These are phyloP conservation scores for Fragosphaeria purpurea DNA, from an alignment of 2,329 filamentous ascomycete genomes.

Conservation along the genomic window DNA sequence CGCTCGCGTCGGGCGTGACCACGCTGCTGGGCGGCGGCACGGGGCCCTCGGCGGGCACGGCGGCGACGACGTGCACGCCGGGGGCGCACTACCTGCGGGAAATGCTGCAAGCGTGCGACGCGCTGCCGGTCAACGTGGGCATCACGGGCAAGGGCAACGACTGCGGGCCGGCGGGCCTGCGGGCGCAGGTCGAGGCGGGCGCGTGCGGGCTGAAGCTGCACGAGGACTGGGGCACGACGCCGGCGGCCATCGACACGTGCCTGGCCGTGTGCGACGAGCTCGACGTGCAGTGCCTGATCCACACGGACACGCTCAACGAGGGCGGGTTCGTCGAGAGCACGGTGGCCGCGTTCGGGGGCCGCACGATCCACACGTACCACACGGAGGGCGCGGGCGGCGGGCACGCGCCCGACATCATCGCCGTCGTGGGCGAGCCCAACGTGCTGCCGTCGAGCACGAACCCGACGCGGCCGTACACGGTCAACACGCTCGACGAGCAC, in stretches of 20 bases:
- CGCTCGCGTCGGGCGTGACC: slow-evolving; percentile 76
- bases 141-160: slow-evolving; percentile 95
- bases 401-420: slow-evolving; percentile 93
- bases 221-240: slow-evolving; percentile 92
- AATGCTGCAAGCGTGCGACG: slow-evolving; percentile 83
- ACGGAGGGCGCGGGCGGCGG: slow-evolving; percentile 92
- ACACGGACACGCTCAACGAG: slow-evolving; percentile 94
- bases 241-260: slow-evolving; percentile 83
- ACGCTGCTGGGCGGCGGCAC: slow-evolving; percentile 87
- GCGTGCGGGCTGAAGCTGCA: slow-evolving; percentile 88
- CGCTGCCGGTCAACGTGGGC: slow-evolving; percentile 74
- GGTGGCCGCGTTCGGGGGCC: slow-evolving; percentile 70
- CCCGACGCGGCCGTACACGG: slow-evolving; percentile 80
- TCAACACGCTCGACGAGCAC: slow-evolving; percentile 91
- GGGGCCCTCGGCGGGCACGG: slow-evolving; percentile 83
- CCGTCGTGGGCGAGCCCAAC: slow-evolving; percentile 78
- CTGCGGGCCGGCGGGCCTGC: slow-evolving; percentile 56
- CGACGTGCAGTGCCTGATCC: slow-evolving; percentile 88
- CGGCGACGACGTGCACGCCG: slow-evolving; percentile 88
- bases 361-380: slow-evolving; percentile 93
- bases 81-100: slow-evolving; percentile 71
- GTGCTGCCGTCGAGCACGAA: slow-evolving; percentile 88
- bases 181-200: slow-evolving; percentile 72
- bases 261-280: slow-evolving; percentile 78
- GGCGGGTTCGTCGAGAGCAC: slow-evolving; percentile 95